phyloP scores from a whole-genome alignment of 1,139 yeast species.

The Wickerhamomyces sp. region DNA sequence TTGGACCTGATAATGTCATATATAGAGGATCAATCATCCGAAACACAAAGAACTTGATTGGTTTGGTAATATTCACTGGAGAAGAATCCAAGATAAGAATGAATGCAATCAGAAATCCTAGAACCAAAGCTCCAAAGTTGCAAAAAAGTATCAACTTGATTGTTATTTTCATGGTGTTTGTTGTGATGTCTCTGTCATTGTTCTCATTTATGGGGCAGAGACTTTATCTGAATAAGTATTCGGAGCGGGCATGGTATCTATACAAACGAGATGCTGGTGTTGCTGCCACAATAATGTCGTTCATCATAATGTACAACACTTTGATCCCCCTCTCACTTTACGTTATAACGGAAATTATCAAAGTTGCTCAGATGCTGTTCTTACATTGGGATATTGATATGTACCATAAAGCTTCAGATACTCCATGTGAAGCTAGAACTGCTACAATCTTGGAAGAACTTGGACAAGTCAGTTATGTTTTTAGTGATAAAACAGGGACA shows the following conservation, averaged over 20 bases:
- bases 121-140: constrained; percentile 89
- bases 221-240: constrained; percentile 39
- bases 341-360: constrained; percentile 94
- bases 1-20: constrained; percentile 74
- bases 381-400: constrained; percentile 90
- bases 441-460: constrained; percentile 94
- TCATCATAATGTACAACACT: constrained; percentile 94
- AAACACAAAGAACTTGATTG: constrained; percentile 70
- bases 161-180: constrained; percentile 80
- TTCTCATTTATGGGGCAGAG: constrained; percentile 82
- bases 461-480: constrained; percentile 93
- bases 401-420: constrained; percentile 80
- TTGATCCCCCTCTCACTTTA: constrained; percentile 91
- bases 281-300: constrained; percentile 91
- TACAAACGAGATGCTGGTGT: constrained; percentile 72
- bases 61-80: constrained; percentile 87
- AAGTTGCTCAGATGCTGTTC: constrained; percentile 75
- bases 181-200: constrained; percentile 69
- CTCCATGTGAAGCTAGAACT: constrained; percentile 93
- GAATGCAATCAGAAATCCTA: constrained; percentile 87
- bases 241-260: constrained; percentile 69
- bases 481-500: constrained; percentile 97
- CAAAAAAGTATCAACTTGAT: constrained; percentile 79
- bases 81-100: constrained; percentile 94
- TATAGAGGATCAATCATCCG: constrained; percentile 88